Evolutionary conservation across 495 filamentous ascomycete genomes (phyloP).

Genomic region (Aspergillus hancockii): DNA sequence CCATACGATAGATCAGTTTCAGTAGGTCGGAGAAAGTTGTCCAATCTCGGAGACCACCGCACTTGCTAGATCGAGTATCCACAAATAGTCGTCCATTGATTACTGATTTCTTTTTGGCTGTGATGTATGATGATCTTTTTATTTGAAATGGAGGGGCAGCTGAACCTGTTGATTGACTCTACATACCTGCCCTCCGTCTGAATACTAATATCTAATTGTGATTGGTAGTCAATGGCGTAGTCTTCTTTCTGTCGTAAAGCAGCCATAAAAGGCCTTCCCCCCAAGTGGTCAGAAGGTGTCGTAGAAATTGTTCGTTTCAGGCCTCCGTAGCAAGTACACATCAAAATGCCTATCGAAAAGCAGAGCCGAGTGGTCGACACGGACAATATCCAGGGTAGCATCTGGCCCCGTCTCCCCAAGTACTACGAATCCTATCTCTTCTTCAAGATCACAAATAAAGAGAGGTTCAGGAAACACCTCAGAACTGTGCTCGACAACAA

Average conservation of each 20-base stretch:
- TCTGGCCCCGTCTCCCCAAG: conserved; percentile 35
- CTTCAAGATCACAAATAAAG: conserved; percentile 29
- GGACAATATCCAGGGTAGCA: conserved; percentile 21
- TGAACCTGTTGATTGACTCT: neutral
- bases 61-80: neutral
- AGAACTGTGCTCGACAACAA: conserved; percentile 12
- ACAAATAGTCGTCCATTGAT: conserved; percentile 1
- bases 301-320: neutral
- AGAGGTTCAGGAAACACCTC: conserved; percentile 30
- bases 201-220: neutral
- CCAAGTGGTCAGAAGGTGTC: neutral
- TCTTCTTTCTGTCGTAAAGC: neutral
- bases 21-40: neutral
- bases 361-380: conserved; percentile 3
- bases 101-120: neutral
- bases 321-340: neutral
- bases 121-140: neutral
- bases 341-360: neutral
- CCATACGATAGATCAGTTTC: conserved; percentile 6
- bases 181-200: neutral
- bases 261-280: conserved; percentile 5
- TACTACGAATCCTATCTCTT: conserved; percentile 31
- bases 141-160: conserved; percentile 2
- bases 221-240: neutral
- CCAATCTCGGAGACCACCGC: neutral